These are phyloP conservation scores for Saksenaea vasiformis DNA, from an alignment of 371 early-diverging fungal species.

Conservation along the genomic window DNA sequence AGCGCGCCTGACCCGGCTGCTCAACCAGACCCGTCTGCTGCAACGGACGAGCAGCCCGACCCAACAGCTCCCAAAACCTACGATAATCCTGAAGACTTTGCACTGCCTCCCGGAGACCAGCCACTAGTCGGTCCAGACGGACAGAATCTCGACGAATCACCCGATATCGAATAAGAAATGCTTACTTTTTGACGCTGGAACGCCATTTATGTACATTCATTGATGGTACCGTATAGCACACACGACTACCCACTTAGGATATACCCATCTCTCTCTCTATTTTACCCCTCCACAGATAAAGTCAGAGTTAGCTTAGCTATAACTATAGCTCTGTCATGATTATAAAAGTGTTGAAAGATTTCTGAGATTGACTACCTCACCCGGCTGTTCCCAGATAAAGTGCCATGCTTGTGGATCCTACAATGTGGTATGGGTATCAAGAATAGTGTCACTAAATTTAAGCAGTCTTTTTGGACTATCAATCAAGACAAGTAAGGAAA, in stretches of 20 bases:
- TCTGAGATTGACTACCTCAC: too few relatives aligned
- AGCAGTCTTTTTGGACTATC: too few relatives aligned
- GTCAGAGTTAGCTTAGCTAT: background rate
- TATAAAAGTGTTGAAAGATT: too few relatives aligned
- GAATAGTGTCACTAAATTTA: too few relatives aligned
- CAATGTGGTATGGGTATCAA: too few relatives aligned
- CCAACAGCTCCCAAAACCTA: too few relatives aligned
- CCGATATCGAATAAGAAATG: background rate
- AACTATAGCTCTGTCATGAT: background rate
- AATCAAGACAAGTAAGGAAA: too few relatives aligned
- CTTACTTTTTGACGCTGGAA: background rate
- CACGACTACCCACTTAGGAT: background rate
- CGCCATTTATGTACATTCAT: background rate
- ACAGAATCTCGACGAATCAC: background rate
- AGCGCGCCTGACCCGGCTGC: background rate
- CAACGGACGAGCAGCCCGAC: too few relatives aligned
- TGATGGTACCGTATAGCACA: background rate
- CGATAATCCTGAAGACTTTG: too few relatives aligned
- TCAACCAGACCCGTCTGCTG: background rate
- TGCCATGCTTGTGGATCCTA: too few relatives aligned
- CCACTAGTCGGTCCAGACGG: background rate
- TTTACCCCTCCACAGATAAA: background rate
- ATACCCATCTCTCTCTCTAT: background rate
- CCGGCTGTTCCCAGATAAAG: too few relatives aligned
- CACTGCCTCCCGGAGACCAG: background rate